Evolutionary conservation across 2,329 filamentous ascomycete genomes (phyloP), one percentile per base, ranked within the genome.

Genomic region (Thelonectria blattea): DNA sequence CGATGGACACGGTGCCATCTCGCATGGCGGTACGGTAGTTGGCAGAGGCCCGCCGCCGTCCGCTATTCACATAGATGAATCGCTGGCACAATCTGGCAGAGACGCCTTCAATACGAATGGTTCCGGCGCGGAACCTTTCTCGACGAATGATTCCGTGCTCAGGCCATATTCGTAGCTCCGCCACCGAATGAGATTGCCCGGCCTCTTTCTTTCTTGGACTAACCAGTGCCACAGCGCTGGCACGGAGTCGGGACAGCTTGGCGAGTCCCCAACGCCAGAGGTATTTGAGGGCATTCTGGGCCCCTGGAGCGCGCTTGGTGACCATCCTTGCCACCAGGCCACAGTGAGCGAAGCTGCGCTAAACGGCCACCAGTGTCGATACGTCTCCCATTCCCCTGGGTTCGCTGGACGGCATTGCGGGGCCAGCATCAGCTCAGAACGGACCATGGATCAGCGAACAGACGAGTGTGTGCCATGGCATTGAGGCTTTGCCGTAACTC

Each of bases 351-450:
- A 30, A 39, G 52, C 60, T 60, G 59, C 59, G 61, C 62, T 58
- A 68, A 60, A 52, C 56, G 47, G 48, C 37, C 42, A 56, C 60
- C 56, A 50, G 49, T 24, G 59, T 58, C 49, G 61, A 58, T 62
- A 65, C 57, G 57, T 62, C 64, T 62, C 47, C 63, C 65, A 61
- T 61, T 68, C 64, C 58, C 58, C 62, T 68, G 54, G 57, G 61
- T 67, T 65, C 42, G 37, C 50, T 52, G 34, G 56, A 52, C 55
- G 55, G 62, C 57, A 63, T 47, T 62, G 56, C 60, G 57, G 64
- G 55, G 56, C 66, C 51, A 63, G 53, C 65, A 56, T 62, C 56
- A 62, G 61, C 58, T 63, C 58, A 62, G 58, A 51, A 52, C 53
- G 54, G 63, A 30, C 52, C 39, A 57, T 56, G 41, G 48, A 60